A percentile compares a stretch with the other conserved stretches of the same genome.
Evolutionary conservation across 331 rosid genomes (phyloP).

Genomic region (Malus hybrid): DNA sequence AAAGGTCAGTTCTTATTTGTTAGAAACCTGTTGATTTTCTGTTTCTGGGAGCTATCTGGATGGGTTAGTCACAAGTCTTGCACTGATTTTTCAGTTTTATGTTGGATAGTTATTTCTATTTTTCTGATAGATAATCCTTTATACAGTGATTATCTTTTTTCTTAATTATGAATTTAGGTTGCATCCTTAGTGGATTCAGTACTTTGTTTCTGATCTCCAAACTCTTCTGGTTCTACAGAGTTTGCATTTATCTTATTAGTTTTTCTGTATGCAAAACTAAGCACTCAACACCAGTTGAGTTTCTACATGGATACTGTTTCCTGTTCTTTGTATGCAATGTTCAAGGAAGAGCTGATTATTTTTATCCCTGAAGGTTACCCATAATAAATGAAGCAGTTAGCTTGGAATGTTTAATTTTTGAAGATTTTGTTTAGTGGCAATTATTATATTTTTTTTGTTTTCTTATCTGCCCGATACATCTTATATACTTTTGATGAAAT

Average conservation of each 20-base stretch:
- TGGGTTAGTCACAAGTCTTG: neutral
- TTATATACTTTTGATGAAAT: neutral
- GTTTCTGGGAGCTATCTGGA: neutral
- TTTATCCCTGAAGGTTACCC: neutral
- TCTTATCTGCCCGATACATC: neutral
- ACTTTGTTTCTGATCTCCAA: neutral
- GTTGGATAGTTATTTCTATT: neutral
- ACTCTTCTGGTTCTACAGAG: neutral
- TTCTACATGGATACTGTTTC: neutral
- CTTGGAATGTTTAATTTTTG: neutral
- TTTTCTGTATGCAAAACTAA: neutral
- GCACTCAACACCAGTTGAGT: neutral
- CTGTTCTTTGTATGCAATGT: neutral
- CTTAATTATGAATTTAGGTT: neutral
- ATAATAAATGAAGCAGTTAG: neutral
- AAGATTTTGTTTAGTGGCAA: neutral
- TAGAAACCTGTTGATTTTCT: neutral
- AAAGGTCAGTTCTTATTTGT: constrained; percentile 52
- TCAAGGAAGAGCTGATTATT: neutral
- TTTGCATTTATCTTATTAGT: neutral
- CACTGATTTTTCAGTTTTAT: neutral
- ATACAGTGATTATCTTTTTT: neutral
- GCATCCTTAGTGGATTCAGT: neutral
- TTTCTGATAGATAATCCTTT: neutral
- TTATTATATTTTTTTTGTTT: no score